Conservation (phyloP, 148 eudicot genomes). For the Rhododendron griersonianum region DNA sequence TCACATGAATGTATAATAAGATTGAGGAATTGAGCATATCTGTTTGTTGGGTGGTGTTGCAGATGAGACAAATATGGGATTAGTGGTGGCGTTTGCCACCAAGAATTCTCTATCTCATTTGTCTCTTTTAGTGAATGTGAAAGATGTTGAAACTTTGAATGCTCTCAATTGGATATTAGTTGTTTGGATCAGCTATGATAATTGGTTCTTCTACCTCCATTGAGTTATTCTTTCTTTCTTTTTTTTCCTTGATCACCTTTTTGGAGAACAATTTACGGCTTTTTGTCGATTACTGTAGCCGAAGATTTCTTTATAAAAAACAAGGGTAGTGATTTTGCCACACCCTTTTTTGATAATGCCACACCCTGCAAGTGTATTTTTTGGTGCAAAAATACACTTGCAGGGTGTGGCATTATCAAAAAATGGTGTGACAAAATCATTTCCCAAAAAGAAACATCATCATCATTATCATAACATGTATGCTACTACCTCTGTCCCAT, state of each 20-base stretch:
- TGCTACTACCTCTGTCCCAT: too few relatives aligned
- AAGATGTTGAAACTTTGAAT: neutral
- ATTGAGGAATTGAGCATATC: neutral
- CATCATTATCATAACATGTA: too few relatives aligned
- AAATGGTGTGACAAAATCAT: too few relatives aligned
- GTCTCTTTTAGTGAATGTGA: neutral
- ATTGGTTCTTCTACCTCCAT: neutral
- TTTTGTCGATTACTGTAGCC: neutral
- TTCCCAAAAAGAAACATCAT: too few relatives aligned
- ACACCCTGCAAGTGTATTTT: too few relatives aligned
- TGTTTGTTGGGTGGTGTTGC: neutral
- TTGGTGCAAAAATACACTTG: too few relatives aligned
- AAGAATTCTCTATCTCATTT: neutral
- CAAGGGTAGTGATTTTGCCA: too few relatives aligned
- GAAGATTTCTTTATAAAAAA: neutral
- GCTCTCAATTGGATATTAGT: neutral
- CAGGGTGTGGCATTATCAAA: too few relatives aligned
- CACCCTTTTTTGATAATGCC: too few relatives aligned
- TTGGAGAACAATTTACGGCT: neutral
- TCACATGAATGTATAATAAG: neutral
- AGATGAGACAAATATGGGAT: neutral
- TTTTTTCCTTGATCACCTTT: neutral
- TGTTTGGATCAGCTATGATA: neutral
- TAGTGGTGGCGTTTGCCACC: neutral
- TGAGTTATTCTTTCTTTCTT: neutral